Evolutionary conservation across 2,329 filamentous ascomycete genomes (phyloP).

Genomic region (Septoria petroselini): DNA sequence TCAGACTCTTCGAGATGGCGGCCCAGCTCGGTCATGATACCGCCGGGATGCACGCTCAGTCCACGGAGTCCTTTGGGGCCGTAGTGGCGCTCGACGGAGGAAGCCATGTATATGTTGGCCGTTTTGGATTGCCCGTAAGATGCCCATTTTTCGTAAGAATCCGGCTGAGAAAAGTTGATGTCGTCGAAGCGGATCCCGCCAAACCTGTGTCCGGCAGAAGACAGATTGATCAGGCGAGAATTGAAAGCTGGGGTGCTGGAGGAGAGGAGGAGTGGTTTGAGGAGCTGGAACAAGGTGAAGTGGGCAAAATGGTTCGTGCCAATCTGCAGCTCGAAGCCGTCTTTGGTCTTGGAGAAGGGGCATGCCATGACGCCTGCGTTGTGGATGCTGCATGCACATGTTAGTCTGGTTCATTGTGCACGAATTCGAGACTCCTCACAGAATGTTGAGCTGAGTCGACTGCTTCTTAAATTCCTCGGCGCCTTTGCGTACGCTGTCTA

Average conservation of each 20-base stretch:
- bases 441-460: constrained; percentile 39
- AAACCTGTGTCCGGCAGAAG: constrained; percentile 45
- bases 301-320: constrained; percentile 51
- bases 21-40: constrained; percentile 36
- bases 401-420: constrained; percentile 44
- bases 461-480: constrained; percentile 36
- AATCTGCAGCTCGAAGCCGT: constrained; percentile 48
- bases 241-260: constrained; percentile 41
- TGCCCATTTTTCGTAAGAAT: constrained; percentile 36
- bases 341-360: constrained; percentile 29
- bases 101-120: constrained; percentile 53
- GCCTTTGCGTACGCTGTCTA: constrained; percentile 45
- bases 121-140: constrained; percentile 53
- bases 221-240: constrained; percentile 50
- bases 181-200: constrained; percentile 40
- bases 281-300: constrained; percentile 54
- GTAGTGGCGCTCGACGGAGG: constrained; percentile 52
- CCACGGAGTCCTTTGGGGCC: constrained; percentile 46
- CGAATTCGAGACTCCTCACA: constrained; percentile 25
- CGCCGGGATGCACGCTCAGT: constrained; percentile 48
- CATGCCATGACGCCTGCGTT: constrained; percentile 41
- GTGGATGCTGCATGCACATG: constrained; percentile 50
- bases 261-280: constrained; percentile 47
- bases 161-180: constrained; percentile 38
- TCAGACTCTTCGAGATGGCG: constrained; percentile 21